Percentiles rank a stretch among this genome's conserved stretches.
Conservation (phyloP, 208 protist genomes). For the Trypanosoma boissoni region DNA sequence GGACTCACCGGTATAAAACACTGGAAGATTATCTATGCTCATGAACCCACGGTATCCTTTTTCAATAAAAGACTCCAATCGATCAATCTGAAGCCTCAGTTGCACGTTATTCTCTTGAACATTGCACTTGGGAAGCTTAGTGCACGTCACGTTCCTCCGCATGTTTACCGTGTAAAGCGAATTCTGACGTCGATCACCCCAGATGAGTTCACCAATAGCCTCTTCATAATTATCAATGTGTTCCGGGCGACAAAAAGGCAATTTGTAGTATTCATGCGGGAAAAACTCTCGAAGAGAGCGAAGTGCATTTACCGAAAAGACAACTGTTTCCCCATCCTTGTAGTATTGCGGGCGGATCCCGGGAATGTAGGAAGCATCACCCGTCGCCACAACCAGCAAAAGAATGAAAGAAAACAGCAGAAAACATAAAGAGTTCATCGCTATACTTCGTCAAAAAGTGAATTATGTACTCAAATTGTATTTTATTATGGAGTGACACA, state of each 20-base stretch:
- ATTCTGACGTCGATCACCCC: constrained; percentile 68
- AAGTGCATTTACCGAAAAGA: constrained; percentile 65
- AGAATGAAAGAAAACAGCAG: neutral
- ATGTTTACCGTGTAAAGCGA: constrained; percentile 73
- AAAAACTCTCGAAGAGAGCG: constrained; percentile 66
- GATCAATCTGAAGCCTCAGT: constrained; percentile 21
- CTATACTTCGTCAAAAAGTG: neutral
- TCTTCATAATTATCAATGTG: constrained; percentile 32
- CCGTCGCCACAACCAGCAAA: neutral
- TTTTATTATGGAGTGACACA: too few species aligned
- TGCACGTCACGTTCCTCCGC: constrained; percentile 40
- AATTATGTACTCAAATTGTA: too few species aligned
- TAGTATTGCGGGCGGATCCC: constrained; percentile 54
- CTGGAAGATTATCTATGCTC: constrained; percentile 82
- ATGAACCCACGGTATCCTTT: constrained; percentile 78
- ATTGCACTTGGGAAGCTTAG: constrained; percentile 42
- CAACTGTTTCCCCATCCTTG: constrained; percentile 32
- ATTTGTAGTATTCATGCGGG: constrained; percentile 59
- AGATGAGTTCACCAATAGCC: constrained; percentile 75
- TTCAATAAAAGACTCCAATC: constrained; percentile 59
- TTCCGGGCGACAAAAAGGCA: constrained; percentile 61
- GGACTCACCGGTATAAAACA: constrained; percentile 31
- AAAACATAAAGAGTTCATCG: neutral
- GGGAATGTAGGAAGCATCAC: constrained; percentile 57
- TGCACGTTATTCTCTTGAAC: constrained; percentile 26